Base-by-base conservation (phyloP, 495 filamentous ascomycete species). In the Penicillium flavigenum region DNA sequence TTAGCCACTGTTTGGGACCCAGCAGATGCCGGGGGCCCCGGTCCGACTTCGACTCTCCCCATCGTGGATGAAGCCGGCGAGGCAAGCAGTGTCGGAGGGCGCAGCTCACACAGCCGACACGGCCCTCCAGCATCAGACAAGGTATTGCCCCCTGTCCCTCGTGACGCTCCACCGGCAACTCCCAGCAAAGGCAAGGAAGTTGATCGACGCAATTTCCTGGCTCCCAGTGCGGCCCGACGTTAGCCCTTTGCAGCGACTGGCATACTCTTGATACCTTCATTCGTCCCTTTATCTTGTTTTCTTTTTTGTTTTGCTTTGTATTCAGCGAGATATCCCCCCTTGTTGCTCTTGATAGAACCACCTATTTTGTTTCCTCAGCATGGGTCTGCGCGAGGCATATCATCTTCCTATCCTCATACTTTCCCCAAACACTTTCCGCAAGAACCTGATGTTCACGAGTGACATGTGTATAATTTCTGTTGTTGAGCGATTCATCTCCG, bases 41-140 rank as follows among this genome's bases (percentile, higher is more conserved):
- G 79, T 26, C 83, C 86, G 11, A 79, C 87, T 29, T 74, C 70
- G n/a, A 86, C 89, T 24, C 72, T 98, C n/a, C 94, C 94, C 2
- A 87, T 97, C 47, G 90, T 98, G 8, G 91, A 96, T 54, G 94
- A 98, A 76, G 88, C 87, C 26, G 88, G 86, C 12, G 94, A 97
- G 71, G 88, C 83, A 17, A 83, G 81, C 4, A 92, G 88, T 54
- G 84, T 86, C 19, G 84, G 86, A 4, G 82, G 83, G 45, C 71
- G 73, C 17, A 76, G 73, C 54, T 68, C 69, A 58, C 69, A 72
- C 54, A 76, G 73, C 57, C 69, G 67, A 55, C 61, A 69, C 32
- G 68, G 70, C 12, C 67, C 57, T 34, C 62, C 69, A 14, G 59
- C 56, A 20, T 46, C 60, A 42, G 81, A 84, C 32, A 85, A 86